phyloP scores from a whole-genome alignment of 2,329 filamentous ascomycete genomes.

The Diplodia scrobiculata region DNA sequence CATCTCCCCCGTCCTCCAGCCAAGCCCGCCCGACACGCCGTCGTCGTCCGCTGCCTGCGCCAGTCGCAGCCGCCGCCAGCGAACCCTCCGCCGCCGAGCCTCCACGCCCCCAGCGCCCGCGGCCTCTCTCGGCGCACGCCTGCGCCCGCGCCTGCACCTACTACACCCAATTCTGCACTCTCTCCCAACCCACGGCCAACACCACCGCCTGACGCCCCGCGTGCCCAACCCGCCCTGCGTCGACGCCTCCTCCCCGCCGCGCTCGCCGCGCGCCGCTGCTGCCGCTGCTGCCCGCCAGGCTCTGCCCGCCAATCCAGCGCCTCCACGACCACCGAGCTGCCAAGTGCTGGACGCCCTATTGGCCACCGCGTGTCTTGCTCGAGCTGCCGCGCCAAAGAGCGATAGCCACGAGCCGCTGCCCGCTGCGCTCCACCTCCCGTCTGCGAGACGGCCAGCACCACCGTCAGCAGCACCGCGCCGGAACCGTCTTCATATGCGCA shows the following conservation, averaged over 20 bases:
- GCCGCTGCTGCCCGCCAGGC: constrained; percentile 9
- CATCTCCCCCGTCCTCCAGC: constrained; percentile 14
- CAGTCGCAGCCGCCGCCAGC: constrained; percentile 18
- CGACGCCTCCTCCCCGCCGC: constrained; percentile 14
- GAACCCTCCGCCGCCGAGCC: constrained; percentile 11
- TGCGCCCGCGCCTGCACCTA: not conserved
- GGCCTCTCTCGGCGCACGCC: constrained; percentile 9
- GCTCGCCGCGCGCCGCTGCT: constrained; percentile 21
- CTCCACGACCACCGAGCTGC: constrained; percentile 42
- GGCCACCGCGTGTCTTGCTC: constrained; percentile 32
- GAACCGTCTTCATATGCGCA: constrained; percentile 39
- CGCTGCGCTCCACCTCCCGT: constrained; percentile 29
- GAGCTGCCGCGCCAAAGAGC: constrained; percentile 23
- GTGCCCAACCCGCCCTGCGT: constrained; percentile 3
- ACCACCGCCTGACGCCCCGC: not conserved
- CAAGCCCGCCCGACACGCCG: constrained; percentile 10
- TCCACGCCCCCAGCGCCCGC: constrained; percentile 9
- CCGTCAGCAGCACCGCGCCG: constrained; percentile 31
- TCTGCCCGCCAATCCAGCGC: constrained; percentile 35
- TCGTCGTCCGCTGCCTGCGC: constrained; percentile 8
- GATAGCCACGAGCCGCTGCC: constrained; percentile 22
- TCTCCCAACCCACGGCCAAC: constrained; percentile 6
- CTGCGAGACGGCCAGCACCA: constrained; percentile 30
- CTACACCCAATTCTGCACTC: constrained; percentile 6
- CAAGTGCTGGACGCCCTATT: constrained; percentile 46